Evolutionary conservation across 805 yeast genomes (phyloP).

Genomic region (Cyberlindnera suaveolens): DNA sequence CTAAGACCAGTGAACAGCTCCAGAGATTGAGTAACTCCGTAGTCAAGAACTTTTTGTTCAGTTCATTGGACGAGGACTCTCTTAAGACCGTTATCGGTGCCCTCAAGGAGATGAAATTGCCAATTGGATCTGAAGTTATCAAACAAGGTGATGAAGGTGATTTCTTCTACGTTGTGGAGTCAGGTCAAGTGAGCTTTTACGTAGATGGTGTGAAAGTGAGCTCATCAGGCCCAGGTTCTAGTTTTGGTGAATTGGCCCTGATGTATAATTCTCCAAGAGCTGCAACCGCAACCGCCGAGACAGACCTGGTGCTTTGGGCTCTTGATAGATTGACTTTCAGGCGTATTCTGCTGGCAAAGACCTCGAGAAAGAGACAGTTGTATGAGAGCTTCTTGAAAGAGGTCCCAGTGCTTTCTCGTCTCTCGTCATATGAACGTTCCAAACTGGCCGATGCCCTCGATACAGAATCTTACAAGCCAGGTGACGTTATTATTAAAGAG

Average conservation of each 20-base stretch:
- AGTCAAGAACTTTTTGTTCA: constrained; percentile 77
- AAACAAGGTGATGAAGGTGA: constrained; percentile 94
- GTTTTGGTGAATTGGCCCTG: constrained; percentile 94
- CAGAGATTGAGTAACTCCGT: constrained; percentile 64
- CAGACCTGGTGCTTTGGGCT: constrained; percentile 81
- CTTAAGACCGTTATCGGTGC: constrained; percentile 75
- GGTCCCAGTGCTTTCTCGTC: constrained; percentile 71
- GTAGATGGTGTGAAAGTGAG: constrained; percentile 63
- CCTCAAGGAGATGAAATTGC: constrained; percentile 63
- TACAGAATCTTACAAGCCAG: constrained; percentile 65
- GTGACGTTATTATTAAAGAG: constrained; percentile 71
- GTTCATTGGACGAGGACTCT: constrained; percentile 73
- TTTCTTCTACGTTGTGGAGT: constrained; percentile 79
- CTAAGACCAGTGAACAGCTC: constrained; percentile 57
- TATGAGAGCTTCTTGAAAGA: constrained; percentile 84
- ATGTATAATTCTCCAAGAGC: constrained; percentile 98
- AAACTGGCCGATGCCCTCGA: constrained; percentile 93
- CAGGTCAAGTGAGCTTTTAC: constrained; percentile 75
- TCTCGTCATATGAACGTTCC: constrained; percentile 76
- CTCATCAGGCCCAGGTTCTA: constrained; percentile 77
- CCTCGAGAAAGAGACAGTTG: constrained; percentile 83
- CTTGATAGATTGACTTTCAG: constrained; percentile 91
- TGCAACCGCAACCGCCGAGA: constrained; percentile 76
- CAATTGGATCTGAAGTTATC: constrained; percentile 61
- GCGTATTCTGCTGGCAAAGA: constrained; percentile 83